Base-by-base conservation (phyloP, 257 asterid genomes). In the Plantago major region DNA sequence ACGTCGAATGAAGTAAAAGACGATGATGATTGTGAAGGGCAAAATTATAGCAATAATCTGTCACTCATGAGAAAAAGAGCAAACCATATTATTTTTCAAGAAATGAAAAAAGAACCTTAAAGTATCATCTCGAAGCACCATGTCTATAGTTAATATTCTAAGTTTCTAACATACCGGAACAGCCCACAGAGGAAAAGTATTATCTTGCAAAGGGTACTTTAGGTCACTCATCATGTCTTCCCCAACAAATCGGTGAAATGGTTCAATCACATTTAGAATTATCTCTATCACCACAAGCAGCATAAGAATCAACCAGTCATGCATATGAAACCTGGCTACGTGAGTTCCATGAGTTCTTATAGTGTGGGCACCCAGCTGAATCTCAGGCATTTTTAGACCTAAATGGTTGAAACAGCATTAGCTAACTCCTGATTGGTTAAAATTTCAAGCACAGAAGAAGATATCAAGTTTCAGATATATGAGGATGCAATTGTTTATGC, bases 201-300 rank as follows among this genome's bases (percentile, higher is more conserved):
- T 92, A 10, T 73, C 90, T 71, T 89, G 60, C 84, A 89, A 52
- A 8, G 98, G 98, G 74, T 92, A 92, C 73, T 62, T 86, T 46
- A 92, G 84, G 81, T 92, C 95, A 33, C 86, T 84, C 95, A 92
- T 79, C 97, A 86, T 89, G 19, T 89, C 93, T 49, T 62, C 71
- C 45, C 98, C 97, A 76, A 88, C 95, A 81, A 91, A 91, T 56
- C 98, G 95, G 64, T 91, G 89, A 81, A 91, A 91, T 16, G 98
- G 98, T 66, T 89, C 93, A 4, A 92, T 92, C 64, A 92, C 78
- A 73, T 84, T 92, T 62, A 92, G 72, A 71, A 75, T 55, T 63
- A 79, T 49, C 60, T 86, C 98, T 55, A 89, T 78, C 73, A 65
- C 95, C 80, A 82, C 85, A 66, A 92, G 97, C 72, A 92, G 74